Conservation (phyloP, 148 eudicot genomes). For the Fagopyrum esculentum region DNA sequence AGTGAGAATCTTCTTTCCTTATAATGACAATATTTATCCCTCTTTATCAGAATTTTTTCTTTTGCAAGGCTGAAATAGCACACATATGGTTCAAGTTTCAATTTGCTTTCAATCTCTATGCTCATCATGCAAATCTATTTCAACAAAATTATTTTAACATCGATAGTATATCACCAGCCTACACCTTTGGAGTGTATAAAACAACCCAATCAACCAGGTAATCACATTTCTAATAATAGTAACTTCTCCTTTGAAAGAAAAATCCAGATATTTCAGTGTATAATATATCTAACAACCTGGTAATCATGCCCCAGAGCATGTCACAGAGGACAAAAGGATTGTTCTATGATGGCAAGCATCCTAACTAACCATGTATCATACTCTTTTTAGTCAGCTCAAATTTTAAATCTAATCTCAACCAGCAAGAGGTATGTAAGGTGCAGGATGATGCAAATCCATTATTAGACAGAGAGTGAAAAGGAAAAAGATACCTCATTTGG, state of each 20-base stretch:
- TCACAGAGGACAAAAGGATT: background rate
- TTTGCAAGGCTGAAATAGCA: constrained; percentile 4
- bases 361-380: background rate
- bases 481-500: constrained; percentile 47
- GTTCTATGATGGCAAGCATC: background rate
- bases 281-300: background rate
- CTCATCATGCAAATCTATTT: background rate
- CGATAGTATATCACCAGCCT: background rate
- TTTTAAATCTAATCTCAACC: background rate
- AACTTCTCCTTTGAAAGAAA: background rate
- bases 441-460: background rate
- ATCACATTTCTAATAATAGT: background rate
- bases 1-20: background rate
- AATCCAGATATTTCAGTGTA: background rate
- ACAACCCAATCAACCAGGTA: no score
- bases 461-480: background rate
- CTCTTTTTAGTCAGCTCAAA: background rate
- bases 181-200: background rate
- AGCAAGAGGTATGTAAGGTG: background rate
- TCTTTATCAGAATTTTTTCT: background rate
- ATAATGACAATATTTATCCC: background rate
- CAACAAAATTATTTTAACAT: background rate
- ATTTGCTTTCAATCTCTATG: background rate
- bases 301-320: background rate
- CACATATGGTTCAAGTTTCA: background rate